Evolutionary conservation across 176 grass and related monocot species (phyloP).

Genomic region (Ensete ventricosum): DNA sequence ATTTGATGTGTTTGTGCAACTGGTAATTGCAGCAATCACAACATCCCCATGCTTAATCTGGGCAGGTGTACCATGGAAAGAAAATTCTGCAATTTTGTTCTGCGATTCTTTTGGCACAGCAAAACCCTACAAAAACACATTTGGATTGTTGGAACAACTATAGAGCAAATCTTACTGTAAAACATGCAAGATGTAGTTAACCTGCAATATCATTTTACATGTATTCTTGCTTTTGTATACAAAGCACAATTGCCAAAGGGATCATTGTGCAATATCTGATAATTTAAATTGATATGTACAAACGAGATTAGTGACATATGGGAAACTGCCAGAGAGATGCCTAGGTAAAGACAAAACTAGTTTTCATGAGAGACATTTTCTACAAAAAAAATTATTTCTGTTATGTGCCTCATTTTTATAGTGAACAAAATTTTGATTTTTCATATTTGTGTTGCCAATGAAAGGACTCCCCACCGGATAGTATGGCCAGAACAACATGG

Average conservation of each 20-base stretch:
- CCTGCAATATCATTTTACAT: neutral
- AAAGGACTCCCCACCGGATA: neutral
- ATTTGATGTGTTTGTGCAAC: constrained; percentile 99
- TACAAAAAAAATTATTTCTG: neutral
- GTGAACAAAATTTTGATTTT: neutral
- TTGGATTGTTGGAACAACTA: constrained; percentile 9
- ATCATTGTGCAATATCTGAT: too few relatives aligned
- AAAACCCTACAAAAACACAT: constrained; percentile 59
- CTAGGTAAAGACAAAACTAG: neutral
- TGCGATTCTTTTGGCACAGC: constrained; percentile 94
- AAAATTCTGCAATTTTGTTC: constrained; percentile 77
- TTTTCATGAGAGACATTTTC: neutral
- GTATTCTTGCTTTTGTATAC: neutral
- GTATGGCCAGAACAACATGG: neutral
- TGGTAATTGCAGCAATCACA: constrained; percentile 98
- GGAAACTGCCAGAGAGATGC: too few relatives aligned
- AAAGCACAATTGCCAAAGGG: too few relatives aligned
- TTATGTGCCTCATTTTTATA: neutral
- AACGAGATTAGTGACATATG: too few relatives aligned
- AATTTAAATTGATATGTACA: too few relatives aligned
- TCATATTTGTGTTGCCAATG: neutral
- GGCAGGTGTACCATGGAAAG: constrained; percentile 68
- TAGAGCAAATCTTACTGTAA: neutral
- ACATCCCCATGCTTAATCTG: constrained; percentile 91
- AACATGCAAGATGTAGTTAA: neutral